phyloP scores from a whole-genome alignment of 768 basidiomycete genomes.

The Pleurotus djamor region DNA sequence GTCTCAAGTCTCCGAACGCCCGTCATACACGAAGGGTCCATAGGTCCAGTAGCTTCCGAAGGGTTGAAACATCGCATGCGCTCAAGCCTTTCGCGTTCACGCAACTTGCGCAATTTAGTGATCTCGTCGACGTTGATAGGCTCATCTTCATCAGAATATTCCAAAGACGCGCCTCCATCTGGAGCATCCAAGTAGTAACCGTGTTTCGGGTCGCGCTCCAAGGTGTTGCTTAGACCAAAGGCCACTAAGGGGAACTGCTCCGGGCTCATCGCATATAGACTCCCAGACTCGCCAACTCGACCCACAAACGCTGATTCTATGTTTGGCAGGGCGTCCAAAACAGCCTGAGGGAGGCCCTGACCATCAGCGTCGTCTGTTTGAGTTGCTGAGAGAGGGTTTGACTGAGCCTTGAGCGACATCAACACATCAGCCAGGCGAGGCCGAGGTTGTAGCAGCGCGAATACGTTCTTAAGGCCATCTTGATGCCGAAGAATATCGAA shows the following conservation, averaged over 20 bases:
- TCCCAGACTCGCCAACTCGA: constrained; percentile 64
- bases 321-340: constrained; percentile 33
- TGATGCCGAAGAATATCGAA: constrained; percentile 66
- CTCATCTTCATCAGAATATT: constrained; percentile 22
- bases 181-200: constrained; percentile 21
- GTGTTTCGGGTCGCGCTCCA: constrained; percentile 7
- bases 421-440: constrained; percentile 74
- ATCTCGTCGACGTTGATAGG: constrained; percentile 42
- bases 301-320: constrained; percentile 80
- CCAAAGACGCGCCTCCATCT: constrained; percentile 10
- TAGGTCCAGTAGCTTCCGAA: constrained; percentile 14
- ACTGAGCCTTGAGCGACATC: constrained; percentile 41
- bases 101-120: constrained; percentile 40
- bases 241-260: constrained; percentile 79
- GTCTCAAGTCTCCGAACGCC: constrained; percentile 58
- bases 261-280: constrained; percentile 86
- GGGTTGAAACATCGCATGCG: constrained; percentile 1
- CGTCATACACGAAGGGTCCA: constrained; percentile 58
- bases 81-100: constrained; percentile 26
- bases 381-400: constrained; percentile 15
- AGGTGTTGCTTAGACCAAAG: constrained; percentile 41
- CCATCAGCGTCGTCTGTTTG: not conserved
- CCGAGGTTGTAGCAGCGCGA: constrained; percentile 86
- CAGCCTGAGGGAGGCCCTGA: not conserved
- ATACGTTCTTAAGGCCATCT: constrained; percentile 40